Evolutionary conservation across 805 yeast genomes (phyloP), one percentile per base, ranked within the genome.

Genomic region (Wickerhamiella spandovensis): DNA sequence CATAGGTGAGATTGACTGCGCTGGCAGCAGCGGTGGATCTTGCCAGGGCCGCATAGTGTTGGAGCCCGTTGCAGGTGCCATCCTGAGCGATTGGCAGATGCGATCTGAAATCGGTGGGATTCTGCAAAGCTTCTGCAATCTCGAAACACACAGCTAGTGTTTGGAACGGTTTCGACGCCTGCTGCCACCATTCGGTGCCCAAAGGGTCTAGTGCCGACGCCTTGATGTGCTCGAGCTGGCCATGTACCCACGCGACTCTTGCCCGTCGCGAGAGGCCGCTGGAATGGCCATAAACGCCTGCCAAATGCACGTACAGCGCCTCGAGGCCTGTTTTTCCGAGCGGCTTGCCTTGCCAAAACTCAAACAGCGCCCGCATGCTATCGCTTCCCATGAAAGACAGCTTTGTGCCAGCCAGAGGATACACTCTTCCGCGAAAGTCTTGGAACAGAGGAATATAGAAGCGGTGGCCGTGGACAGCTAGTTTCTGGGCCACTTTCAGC

Each of bases 401-500:
- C 55, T 73, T 76, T 1, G 79, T 76, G 0, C 44, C 43, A 3
- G 76, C 66, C 22, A 75, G 60, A 8, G 79, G 78, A 54, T 75
- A 75, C 2, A 77, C 78, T 53, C 78, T 65, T 24, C 78, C 78
- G 56, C 79, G 64, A 54, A 75, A 74, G 54, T 74, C 79, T 25
- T 75, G 67, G 51, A 72, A 74, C 56, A 74, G 78, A n/a, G 79
- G 79, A 56, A 74, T 73, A 57, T 66, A 75, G 54, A 75, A 65
- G 24, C 58, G 54, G 18, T 47, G 50, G 42, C 50, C 50, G 53
- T 75, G 78, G 1, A 76, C 76, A 17, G 79, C 67, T 66, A 82
- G 84, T 0, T 89, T 92, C 59, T 95, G 72, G 1, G 95, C 95
- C 59, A 87, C 84, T 65, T 85, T 95, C 53, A 87, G 64, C 61